Percentiles rank a stretch among this genome's conserved stretches.
These are phyloP conservation scores for Torulaspora pretoriensis DNA, from an alignment of 1,139 yeast species.

Conservation along the genomic window DNA sequence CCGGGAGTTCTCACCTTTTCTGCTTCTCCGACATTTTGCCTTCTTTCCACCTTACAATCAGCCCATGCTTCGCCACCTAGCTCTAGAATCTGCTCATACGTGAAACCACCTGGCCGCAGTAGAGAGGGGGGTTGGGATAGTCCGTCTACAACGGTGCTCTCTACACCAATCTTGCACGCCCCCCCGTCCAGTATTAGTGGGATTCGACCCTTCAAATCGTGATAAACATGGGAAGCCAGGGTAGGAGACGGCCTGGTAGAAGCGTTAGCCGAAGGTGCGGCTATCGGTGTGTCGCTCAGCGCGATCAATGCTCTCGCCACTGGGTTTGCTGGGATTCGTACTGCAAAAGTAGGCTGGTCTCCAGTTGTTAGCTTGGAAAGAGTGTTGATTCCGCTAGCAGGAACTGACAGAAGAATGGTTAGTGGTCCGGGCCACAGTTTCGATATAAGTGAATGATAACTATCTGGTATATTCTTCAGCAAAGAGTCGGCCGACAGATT, in stretches of 20 bases:
- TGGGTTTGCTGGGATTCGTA: constrained; percentile 80
- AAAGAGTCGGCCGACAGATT: constrained; percentile 15
- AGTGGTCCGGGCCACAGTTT: constrained; percentile 96
- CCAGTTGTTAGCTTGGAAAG: constrained; percentile 78
- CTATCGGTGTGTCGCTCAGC: constrained; percentile 81
- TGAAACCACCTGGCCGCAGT: constrained; percentile 89
- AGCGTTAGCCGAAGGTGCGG: constrained; percentile 97
- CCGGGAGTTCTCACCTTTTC: constrained; percentile 93
- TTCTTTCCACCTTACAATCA: constrained; percentile 54
- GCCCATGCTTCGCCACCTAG: constrained; percentile 68
- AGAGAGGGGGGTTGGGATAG: constrained; percentile 78
- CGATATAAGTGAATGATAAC: constrained; percentile 58
- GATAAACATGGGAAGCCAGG: constrained; percentile 73
- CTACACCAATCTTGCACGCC: constrained; percentile 82
- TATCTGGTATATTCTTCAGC: constrained; percentile 51
- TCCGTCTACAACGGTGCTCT: constrained; percentile 92
- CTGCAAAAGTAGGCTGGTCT: constrained; percentile 84
- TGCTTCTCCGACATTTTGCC: constrained; percentile 55
- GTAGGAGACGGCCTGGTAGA: constrained; percentile 96
- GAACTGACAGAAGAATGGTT: constrained; percentile 75
- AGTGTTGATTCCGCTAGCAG: constrained; percentile 39
- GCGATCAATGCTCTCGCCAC: constrained; percentile 89
- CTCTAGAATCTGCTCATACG: constrained; percentile 63
- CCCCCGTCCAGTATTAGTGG: constrained; percentile 92
- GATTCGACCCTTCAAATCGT: constrained; percentile 74